A percentile compares a stretch with the other conserved stretches of the same genome.
phyloP scores from a whole-genome alignment of 257 asterid species.

The Nicotiana knightiana region DNA sequence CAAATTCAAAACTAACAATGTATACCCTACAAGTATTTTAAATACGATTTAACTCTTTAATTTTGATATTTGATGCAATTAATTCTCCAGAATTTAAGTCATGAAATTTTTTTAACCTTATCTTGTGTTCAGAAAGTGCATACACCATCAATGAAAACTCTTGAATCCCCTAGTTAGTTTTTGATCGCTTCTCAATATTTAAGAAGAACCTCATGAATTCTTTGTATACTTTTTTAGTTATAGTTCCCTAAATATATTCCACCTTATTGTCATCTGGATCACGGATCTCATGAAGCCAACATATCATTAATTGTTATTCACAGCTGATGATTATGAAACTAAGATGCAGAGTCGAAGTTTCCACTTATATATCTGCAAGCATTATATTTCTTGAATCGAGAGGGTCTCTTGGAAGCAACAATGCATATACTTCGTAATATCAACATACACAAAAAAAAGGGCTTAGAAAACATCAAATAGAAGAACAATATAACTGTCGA shows the following conservation, averaged over 20 bases:
- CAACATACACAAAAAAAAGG: neutral
- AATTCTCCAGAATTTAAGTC: no score
- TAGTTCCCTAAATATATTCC: neutral
- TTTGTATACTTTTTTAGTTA: no score
- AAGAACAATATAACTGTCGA: neutral
- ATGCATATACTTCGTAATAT: neutral
- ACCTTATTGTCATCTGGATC: neutral
- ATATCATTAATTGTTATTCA: neutral
- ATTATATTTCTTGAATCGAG: no score
- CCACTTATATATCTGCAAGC: no score
- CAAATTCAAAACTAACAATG: neutral
- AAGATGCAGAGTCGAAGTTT: no score
- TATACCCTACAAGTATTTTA: neutral
- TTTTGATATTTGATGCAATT: no score
- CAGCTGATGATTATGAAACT: neutral
- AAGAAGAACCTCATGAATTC: neutral
- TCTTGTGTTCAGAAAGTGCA: neutral
- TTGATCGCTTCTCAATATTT: no score
- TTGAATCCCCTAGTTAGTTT: no score
- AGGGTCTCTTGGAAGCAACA: neutral
- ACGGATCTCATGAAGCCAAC: neutral
- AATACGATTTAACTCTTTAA: neutral
- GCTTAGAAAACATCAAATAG: no score
- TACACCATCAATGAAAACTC: no score
- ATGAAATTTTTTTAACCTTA: no score